Evolutionary conservation across 2,329 filamentous ascomycete species (phyloP), one percentile per base, ranked within the genome.

Genomic region (Pyricularia grisea): DNA sequence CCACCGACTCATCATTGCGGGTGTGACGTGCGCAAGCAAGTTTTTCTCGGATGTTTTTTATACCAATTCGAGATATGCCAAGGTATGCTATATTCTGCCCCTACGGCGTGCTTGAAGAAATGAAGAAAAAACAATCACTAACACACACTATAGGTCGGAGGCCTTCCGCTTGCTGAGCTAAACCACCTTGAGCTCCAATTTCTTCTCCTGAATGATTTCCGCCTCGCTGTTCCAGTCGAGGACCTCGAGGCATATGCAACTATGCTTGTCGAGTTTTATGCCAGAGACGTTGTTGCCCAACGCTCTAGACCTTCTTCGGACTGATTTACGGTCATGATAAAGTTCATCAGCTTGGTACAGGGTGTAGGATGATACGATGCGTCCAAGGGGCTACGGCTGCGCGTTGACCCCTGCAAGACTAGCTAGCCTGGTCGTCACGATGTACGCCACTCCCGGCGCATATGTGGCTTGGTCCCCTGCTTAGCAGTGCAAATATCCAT

Each of bases 11-110:
- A 94, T 98, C 68, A 99, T 99, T 77, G 93, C 95, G 2, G 95
- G 94, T 50, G 95, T 99, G 64, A 99, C 95, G 3, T 98, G 95
- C 79, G 94, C 95, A 5, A 98, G 94, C 87, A 99, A 99, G 80
- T 99, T 98, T 84, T 99, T 99, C 80, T 98, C 94, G 5, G 88
- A 99, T 80, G 94, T 98, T 60, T 99, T 99, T 75, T 99, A 98
- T 78, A 99, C 95, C 11, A 99, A 99, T 79, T 98, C 95, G 69
- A 88, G 95, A 88, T 99, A 99, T 78, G 95, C 95, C 70, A 99
- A 98, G 91, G 95, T 97, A 84, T 72, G 84, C 81, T 42, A 3
- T 17, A 64, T 6, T 9, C 25, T 28, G 33, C 14, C 12, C 33
- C 33, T 36, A 10, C 6, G 2, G 31, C 11, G 14, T 31, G 7